These are phyloP conservation scores for Cyberlindnera japonica DNA, from an alignment of 805 yeast genomes.

Conservation along the genomic window DNA sequence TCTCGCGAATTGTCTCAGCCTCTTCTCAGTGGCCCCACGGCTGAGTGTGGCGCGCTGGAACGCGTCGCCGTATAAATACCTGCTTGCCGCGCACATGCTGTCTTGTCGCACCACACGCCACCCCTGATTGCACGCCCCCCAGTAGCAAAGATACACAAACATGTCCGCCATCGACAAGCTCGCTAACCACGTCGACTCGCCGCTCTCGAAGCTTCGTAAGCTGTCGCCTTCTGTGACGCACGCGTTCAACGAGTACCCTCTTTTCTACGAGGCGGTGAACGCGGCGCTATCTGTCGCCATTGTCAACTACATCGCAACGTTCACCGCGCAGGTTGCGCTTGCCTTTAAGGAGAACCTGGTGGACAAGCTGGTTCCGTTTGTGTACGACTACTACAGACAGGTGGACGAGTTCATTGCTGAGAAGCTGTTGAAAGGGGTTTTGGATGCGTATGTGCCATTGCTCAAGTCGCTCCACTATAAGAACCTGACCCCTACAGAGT, in stretches of 20 bases:
- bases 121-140: not conserved
- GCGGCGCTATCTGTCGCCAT: slow-evolving; percentile 8
- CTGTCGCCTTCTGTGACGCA: slow-evolving; percentile 12
- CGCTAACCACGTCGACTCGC: slow-evolving; percentile 17
- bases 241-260: slow-evolving; percentile 16
- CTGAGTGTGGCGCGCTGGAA: no score
- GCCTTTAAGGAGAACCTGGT: slow-evolving; percentile 9
- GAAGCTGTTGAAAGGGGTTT: slow-evolving; percentile 5
- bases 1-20: no score
- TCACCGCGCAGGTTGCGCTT: slow-evolving; percentile 8
- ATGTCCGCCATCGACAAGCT: slow-evolving; percentile 12
- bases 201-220: slow-evolving; percentile 16
- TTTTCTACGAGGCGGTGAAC: slow-evolving; percentile 9
- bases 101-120: not conserved
- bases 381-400: not conserved
- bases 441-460: slow-evolving; percentile 10
- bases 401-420: slow-evolving; percentile 9
- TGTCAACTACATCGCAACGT: slow-evolving; percentile 13
- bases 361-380: slow-evolving; percentile 7
- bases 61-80: no score
- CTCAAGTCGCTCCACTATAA: slow-evolving; percentile 7
- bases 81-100: no score
- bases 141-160: not conserved
- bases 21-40: no score
- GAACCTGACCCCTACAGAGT: slow-evolving; percentile 9